Evolutionary conservation across 192 early-diverging fungal genomes (phyloP), one percentile per base, ranked within the genome.

Genomic region (Coemansia sp.): DNA sequence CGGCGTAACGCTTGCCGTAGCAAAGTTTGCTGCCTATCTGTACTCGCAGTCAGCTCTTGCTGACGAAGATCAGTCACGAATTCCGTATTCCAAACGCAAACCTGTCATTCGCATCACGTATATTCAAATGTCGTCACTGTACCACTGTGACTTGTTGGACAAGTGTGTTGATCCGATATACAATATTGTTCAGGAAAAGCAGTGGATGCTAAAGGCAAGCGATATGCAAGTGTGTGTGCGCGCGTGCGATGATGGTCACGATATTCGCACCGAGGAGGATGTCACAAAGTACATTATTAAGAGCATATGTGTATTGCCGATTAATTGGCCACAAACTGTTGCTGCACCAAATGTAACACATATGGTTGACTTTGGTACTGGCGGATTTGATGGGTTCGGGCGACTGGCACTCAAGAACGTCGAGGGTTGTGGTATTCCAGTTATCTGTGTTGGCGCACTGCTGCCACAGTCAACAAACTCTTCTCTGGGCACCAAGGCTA

Each of bases 311-410:
- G 90, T 69, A 81, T 86, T 73, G 79, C 67, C 61, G 0, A 87
- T 68, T 56, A 83, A 70, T 71, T 90, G 64, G 94, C 89, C 77
- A 67, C 75, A 28, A 63, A 69, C 84, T 10, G 79, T 84, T n/a
- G 79, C 74, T 20, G 71, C 70, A 28, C 53, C 76, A 8, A 82
- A 24, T 3, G 80, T 85, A 61, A 92, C 93, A 9, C 96, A 98
- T 75, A 85, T 96, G 17, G 83, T 98, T 21, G 96, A 98, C 76
- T 98, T 96, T 81, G 93, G 96, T 14, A 91, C 94, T 0, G 92
- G 92, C 31, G 91, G 92, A 10, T 63, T 89, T 8, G 86, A 86
- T 3, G 94, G 94, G 12, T 89, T 98, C 66, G 94, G 93, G 31
- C 71, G 82, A 46, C 71, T 95, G 60, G 93, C 93, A 17, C 82